These are phyloP conservation scores for Periconia sp. DNA, from an alignment of 2,329 filamentous ascomycete species.

Conservation along the genomic window DNA sequence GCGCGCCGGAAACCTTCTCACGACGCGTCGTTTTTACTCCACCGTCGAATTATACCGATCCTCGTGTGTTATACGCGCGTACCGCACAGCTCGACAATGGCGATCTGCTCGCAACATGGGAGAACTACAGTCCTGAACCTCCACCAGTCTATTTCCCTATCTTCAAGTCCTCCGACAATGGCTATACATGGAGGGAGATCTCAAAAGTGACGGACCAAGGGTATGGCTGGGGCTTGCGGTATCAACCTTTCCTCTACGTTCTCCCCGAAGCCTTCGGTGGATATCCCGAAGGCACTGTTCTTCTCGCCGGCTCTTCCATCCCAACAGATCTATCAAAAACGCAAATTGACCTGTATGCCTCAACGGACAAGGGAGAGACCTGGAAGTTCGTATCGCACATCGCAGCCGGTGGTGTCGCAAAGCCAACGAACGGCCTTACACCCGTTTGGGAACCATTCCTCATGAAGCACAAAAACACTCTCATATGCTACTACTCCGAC, in stretches of 20 bases:
- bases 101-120: constrained; percentile 60
- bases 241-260: constrained; percentile 72
- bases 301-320: constrained; percentile 67
- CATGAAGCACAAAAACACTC: constrained; percentile 61
- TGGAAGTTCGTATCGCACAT: constrained; percentile 74
- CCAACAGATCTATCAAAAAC: constrained; percentile 65
- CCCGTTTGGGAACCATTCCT: constrained; percentile 78
- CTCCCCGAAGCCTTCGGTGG: constrained; percentile 64
- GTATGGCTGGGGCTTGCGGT: constrained; percentile 69
- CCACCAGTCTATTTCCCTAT: constrained; percentile 54
- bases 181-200: constrained; percentile 66
- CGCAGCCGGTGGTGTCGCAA: constrained; percentile 66
- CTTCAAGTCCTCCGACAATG: constrained; percentile 54
- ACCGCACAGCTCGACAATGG: constrained; percentile 54
- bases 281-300: constrained; percentile 67
- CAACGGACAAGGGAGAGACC: constrained; percentile 62
- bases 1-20: constrained; percentile 34
- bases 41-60: constrained; percentile 52
- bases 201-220: constrained; percentile 68
- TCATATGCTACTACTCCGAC: constrained; percentile 74
- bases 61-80: constrained; percentile 60
- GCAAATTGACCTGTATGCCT: constrained; percentile 73
- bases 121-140: constrained; percentile 58
- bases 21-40: constrained; percentile 51
- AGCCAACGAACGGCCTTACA: constrained; percentile 68